Conservation (phyloP, 2,329 filamentous ascomycete species). For the Fusarium duplospermum region DNA sequence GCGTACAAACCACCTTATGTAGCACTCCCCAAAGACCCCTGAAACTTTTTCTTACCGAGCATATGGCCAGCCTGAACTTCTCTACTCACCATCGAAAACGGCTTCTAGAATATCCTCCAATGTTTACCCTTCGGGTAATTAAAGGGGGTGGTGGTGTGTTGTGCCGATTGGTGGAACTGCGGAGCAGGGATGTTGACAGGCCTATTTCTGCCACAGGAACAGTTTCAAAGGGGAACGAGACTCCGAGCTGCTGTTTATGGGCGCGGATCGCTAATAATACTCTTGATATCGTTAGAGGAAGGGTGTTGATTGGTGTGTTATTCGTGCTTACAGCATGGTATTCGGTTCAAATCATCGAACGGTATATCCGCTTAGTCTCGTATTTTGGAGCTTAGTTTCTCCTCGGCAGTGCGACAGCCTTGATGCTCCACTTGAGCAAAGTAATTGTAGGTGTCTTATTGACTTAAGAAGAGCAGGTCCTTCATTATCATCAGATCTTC, state of each 20-base stretch:
- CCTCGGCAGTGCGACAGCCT: not conserved
- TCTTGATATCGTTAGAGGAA: not conserved
- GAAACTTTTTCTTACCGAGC: not conserved
- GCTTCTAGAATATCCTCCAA: constrained; percentile 1
- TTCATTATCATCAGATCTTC: not conserved
- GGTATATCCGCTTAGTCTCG: not conserved
- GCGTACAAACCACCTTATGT: constrained; percentile 13
- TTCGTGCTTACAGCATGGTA: not conserved
- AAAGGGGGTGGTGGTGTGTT: not conserved
- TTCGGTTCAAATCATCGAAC: not conserved
- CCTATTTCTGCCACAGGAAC: not conserved
- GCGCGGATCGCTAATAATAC: not conserved
- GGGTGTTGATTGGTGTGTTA: not conserved
- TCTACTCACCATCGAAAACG: not conserved
- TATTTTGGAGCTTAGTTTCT: not conserved
- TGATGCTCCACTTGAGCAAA: not conserved
- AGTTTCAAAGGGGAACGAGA: not conserved
- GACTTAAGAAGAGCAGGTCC: not conserved
- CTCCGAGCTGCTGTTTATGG: constrained; percentile 2
- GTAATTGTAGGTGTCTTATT: not conserved
- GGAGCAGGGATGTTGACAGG: not conserved
- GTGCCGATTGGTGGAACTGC: constrained; percentile 6
- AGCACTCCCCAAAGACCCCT: not conserved
- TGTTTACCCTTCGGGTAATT: not conserved
- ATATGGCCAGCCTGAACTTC: not conserved